Conservation (phyloP, 2,329 filamentous ascomycete species). For the Ophiognomonia clavigignenti-juglandacearum region DNA sequence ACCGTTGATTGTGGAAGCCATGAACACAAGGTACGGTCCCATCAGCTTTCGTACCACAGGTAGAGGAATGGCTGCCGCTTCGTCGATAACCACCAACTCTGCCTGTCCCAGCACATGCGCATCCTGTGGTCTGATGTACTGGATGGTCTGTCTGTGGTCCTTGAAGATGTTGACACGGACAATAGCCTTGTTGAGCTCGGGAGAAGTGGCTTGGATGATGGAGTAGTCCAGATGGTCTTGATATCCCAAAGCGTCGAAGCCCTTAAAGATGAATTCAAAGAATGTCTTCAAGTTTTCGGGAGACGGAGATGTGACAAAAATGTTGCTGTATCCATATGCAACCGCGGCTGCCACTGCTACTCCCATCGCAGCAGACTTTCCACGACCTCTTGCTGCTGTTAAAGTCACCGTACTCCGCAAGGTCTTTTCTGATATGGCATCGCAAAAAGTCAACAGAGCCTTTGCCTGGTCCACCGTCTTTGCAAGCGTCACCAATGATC, state of each 20-base stretch:
- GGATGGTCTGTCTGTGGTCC: slow-evolving; percentile 93
- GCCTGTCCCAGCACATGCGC: slow-evolving; percentile 92
- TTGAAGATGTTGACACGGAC: slow-evolving; percentile 94
- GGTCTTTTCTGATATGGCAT: slow-evolving; percentile 94
- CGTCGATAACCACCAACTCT: slow-evolving; percentile 92
- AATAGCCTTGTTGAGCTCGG: slow-evolving; percentile 98
- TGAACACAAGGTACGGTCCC: slow-evolving; percentile 96
- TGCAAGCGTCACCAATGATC: slow-evolving; percentile 76
- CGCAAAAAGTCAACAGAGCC: slow-evolving; percentile 92
- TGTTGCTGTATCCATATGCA: slow-evolving; percentile 96
- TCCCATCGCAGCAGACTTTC: slow-evolving; percentile 94
- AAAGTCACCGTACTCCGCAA: slow-evolving; percentile 88
- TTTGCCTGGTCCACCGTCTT: slow-evolving; percentile 95
- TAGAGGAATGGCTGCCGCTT: slow-evolving; percentile 92
- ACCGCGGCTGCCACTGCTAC: slow-evolving; percentile 91
- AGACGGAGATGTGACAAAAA: slow-evolving; percentile 96
- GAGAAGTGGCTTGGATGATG: slow-evolving; percentile 96
- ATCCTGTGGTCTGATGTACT: slow-evolving; percentile 97
- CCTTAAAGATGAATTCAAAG: slow-evolving; percentile 98
- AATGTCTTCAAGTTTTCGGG: slow-evolving; percentile 98
- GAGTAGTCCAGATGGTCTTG: slow-evolving; percentile 95
- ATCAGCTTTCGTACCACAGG: slow-evolving; percentile 90
- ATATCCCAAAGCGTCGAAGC: slow-evolving; percentile 91
- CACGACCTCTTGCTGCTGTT: slow-evolving; percentile 88
- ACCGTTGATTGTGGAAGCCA: slow-evolving; percentile 98